phyloP scores from a whole-genome alignment of 78 protist species.

The Trichosphaerium sp. region DNA sequence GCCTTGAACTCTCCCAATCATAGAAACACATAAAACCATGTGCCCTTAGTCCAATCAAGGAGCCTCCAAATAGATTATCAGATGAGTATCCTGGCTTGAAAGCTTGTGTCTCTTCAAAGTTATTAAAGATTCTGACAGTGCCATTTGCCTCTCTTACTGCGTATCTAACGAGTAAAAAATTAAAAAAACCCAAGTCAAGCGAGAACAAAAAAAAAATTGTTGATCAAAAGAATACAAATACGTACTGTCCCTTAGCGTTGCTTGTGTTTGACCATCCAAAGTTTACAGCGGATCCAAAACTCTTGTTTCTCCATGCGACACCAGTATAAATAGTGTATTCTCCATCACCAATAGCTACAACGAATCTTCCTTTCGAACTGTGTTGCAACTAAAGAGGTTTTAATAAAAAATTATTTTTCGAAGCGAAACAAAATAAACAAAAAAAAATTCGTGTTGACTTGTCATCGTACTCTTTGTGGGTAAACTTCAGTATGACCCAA shows the following conservation, averaged over 20 bases:
- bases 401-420: not conserved
- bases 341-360: constrained; percentile 93
- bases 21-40: constrained; percentile 63
- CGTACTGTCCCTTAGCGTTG: constrained; percentile 24
- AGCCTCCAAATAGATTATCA: constrained; percentile 88
- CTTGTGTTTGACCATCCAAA: constrained; percentile 79
- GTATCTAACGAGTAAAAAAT: constrained; percentile 15
- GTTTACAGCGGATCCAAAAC: constrained; percentile 86
- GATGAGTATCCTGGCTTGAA: constrained; percentile 59
- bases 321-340: constrained; percentile 95
- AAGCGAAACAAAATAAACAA: constrained; percentile 4
- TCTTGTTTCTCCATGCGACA: constrained; percentile 79
- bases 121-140: constrained; percentile 65
- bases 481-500: constrained; percentile 80
- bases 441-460: too few species aligned
- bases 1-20: constrained; percentile 82
- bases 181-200: not conserved
- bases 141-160: constrained; percentile 54
- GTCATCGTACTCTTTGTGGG: too few species aligned
- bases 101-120: constrained; percentile 69
- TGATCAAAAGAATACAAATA: not conserved
- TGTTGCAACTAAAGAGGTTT: constrained; percentile 72
- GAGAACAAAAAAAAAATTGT: not conserved
- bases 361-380: constrained; percentile 85
- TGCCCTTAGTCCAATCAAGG: constrained; percentile 67